Conservation (phyloP, 1,139 yeast genomes). For the Yamadazyma conglobata region DNA sequence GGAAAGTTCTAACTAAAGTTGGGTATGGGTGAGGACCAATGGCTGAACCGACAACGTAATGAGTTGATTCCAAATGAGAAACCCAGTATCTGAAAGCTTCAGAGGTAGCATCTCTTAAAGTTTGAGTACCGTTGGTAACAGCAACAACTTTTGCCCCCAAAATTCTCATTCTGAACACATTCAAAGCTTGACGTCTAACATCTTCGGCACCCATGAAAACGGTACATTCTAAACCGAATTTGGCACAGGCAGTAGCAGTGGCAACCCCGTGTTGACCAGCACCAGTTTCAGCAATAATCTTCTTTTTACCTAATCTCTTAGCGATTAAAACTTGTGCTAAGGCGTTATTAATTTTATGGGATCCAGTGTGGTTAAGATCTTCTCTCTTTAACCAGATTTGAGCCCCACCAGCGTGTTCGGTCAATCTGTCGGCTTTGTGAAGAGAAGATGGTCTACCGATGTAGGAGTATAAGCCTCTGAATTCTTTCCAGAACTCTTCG, state of each 20-base stretch:
- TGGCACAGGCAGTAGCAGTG: slow-evolving; percentile 98
- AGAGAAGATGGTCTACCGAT: slow-evolving; percentile 95
- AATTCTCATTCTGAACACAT: slow-evolving; percentile 95
- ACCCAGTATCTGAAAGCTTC: slow-evolving; percentile 98
- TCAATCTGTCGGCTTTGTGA: slow-evolving; percentile 85
- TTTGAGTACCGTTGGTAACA: slow-evolving; percentile 91
- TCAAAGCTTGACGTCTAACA: slow-evolving; percentile 95
- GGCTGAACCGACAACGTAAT: slow-evolving; percentile 95
- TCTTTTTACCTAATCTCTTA: slow-evolving; percentile 83
- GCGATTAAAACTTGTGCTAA: slow-evolving; percentile 92
- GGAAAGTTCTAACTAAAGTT: slow-evolving; percentile 95
- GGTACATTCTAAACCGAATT: slow-evolving; percentile 92
- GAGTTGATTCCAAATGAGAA: slow-evolving; percentile 77
- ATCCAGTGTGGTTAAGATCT: slow-evolving; percentile 96
- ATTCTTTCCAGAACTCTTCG: slow-evolving; percentile 90
- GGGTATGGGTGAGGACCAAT: slow-evolving; percentile 99
- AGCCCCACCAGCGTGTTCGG: slow-evolving; percentile 94
- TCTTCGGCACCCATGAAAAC: slow-evolving; percentile 99
- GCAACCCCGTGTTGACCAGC: slow-evolving; percentile 99
- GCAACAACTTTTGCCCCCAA: slow-evolving; percentile 94
- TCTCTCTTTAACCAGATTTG: slow-evolving; percentile 97
- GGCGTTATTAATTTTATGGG: slow-evolving; percentile 96
- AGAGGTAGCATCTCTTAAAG: slow-evolving; percentile 95
- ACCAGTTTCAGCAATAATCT: slow-evolving; percentile 97
- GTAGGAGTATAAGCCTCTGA: slow-evolving; percentile 71